These are phyloP conservation scores for Fonsecaea monophora DNA, from an alignment of 2,329 filamentous ascomycete species.

Conservation along the genomic window DNA sequence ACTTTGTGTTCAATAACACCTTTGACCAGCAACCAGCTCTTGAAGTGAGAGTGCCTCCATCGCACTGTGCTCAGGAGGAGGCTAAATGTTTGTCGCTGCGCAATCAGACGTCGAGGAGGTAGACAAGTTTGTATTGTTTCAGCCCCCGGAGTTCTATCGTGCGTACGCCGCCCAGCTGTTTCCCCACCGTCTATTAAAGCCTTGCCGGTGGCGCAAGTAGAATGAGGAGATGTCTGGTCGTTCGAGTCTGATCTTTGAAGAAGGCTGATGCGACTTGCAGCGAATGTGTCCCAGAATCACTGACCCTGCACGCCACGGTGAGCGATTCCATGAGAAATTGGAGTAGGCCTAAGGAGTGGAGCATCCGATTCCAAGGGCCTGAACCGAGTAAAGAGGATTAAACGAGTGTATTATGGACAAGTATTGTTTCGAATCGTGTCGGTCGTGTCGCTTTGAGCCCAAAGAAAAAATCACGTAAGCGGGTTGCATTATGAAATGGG, in stretches of 20 bases:
- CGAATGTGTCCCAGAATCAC: background rate
- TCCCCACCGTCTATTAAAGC: background rate
- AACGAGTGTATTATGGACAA: background rate
- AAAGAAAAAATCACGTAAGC: slow-evolving; percentile 7
- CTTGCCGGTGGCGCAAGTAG: background rate
- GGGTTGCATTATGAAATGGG: slow-evolving; percentile 7
- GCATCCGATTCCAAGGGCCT: background rate
- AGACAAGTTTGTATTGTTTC: background rate
- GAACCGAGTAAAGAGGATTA: background rate
- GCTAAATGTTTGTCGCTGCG: background rate
- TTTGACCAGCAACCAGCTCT: background rate
- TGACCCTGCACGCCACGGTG: background rate
- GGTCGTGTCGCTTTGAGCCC: background rate
- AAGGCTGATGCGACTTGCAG: background rate
- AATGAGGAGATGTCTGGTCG: background rate
- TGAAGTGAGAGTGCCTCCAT: background rate
- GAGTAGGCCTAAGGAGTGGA: background rate
- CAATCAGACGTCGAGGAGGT: background rate
- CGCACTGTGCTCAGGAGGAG: background rate
- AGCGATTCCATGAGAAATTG: background rate
- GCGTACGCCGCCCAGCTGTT: background rate
- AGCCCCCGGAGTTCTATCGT: background rate
- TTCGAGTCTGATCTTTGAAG: slow-evolving; percentile 9
- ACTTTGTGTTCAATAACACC: background rate
- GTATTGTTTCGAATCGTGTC: background rate